Base-by-base conservation (phyloP, 2,329 filamentous ascomycete genomes). In the Ophiostoma angusticollis region DNA sequence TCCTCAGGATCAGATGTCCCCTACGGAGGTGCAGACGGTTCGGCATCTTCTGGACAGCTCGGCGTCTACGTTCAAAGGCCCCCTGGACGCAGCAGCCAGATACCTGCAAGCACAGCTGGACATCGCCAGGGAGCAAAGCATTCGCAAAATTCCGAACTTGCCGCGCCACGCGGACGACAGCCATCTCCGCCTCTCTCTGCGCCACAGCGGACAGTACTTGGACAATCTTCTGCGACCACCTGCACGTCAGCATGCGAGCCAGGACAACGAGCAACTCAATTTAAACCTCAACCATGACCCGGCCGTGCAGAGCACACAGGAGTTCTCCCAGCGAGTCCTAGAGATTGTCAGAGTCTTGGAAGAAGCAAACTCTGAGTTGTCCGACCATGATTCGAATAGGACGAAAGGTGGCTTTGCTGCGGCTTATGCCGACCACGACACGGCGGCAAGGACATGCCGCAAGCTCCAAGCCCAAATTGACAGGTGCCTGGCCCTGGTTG, bases 111-210 rank as follows among this genome's bases (percentile, higher is more conserved):
- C 17, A 0, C 41, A 51, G 5, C 72, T 68, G 63, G 45, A 54
- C 0, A 27, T 45, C 1, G 64, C 62, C 50, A 72, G 67, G 42
- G 28, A 27, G 6, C 27, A 28, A 0, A 59, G 51, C 0, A 51
- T 46, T 2, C 62, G 67, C 2, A 42, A 34, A 0, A 59, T 78
- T 3, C 60, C 59, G 0, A 28, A 22, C 0, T 56, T 78, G 6
- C 64, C 61, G 1, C 37, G 5, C 2, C 52, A 50, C 2, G 66
- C 64, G 1, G 34, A 54, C 0, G 35, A 49, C 0, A 18, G 44
- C 0, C 58, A 62, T 14, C 40, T 62, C 0, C 17, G 23, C 0
- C 52, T 74, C 0, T 52, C 50, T 0, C 54, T 72, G 2, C 52
- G 48, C 0, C 64, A 64, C 27, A 70, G 67, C 35, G 43, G 52